phyloP scores from a whole-genome alignment of 768 basidiomycete genomes.

The Cubamyces sp. region DNA sequence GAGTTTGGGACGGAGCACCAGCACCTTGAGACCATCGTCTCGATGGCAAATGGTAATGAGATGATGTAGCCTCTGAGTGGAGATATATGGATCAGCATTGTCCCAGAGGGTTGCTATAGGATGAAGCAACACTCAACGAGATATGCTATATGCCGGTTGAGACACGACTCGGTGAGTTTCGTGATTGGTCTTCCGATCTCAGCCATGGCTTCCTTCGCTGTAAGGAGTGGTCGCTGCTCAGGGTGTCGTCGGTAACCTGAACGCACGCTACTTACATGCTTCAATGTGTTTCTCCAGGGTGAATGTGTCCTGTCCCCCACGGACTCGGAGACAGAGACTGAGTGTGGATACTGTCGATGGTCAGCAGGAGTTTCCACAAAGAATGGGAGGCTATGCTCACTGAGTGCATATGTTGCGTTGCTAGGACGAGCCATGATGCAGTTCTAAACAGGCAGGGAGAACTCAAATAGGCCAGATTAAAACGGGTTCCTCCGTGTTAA shows the following conservation, averaged over 20 bases:
- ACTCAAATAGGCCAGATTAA: not conserved
- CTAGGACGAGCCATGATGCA: not conserved
- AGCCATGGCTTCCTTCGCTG: not conserved
- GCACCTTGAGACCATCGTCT: not conserved
- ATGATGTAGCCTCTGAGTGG: not conserved
- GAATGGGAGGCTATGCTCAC: not conserved
- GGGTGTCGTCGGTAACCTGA: too few species aligned
- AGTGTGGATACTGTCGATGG: too few species aligned
- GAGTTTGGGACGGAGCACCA: not conserved
- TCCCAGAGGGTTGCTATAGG: not conserved
- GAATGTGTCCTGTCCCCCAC: too few species aligned
- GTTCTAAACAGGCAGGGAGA: not conserved
- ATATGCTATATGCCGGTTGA: not conserved
- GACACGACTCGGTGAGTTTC: not conserved
- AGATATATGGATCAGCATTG: not conserved
- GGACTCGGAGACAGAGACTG: too few species aligned
- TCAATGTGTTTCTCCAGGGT: too few species aligned
- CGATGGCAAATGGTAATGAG: not conserved
- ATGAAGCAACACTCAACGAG: not conserved
- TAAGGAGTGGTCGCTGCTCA: too few species aligned
- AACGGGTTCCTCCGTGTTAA: too few species aligned
- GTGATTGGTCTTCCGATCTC: not conserved
- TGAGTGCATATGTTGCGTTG: not conserved
- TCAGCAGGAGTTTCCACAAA: too few species aligned
- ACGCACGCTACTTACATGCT: too few species aligned